Percentiles rank a stretch among this genome's conserved stretches.
phyloP scores from a whole-genome alignment of 495 filamentous ascomycete genomes.

The Hyaloscypha bicolor region DNA sequence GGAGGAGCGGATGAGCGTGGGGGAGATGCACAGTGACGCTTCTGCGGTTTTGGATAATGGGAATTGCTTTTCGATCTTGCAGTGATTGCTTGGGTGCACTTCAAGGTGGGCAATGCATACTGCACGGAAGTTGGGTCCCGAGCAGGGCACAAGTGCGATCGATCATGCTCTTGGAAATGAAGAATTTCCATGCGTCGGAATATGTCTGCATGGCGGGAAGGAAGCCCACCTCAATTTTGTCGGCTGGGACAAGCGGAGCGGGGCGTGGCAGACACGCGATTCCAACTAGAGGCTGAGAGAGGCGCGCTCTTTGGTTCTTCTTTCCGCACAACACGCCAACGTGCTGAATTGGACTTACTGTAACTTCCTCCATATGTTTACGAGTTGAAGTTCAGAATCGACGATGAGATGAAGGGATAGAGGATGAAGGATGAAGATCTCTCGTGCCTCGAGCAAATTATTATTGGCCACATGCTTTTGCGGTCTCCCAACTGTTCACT shows the following conservation, averaged over 20 bases:
- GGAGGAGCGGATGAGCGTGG: neutral
- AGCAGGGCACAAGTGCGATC: neutral
- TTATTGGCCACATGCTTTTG: too few relatives aligned
- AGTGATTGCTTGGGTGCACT: neutral
- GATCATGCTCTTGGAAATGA: neutral
- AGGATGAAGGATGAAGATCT: too few relatives aligned
- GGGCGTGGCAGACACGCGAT: neutral
- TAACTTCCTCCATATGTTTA: too few relatives aligned
- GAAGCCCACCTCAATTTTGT: neutral
- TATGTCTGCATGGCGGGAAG: constrained; percentile 4
- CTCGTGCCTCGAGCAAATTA: too few relatives aligned
- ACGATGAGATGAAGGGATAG: too few relatives aligned
- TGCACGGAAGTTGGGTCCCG: neutral
- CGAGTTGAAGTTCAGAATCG: too few relatives aligned
- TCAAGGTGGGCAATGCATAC: neutral
- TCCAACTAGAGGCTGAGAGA: neutral
- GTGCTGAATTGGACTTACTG: too few relatives aligned
- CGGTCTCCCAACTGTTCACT: too few relatives aligned
- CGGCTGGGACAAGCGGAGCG: neutral
- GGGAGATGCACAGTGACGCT: neutral
- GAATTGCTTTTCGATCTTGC: neutral
- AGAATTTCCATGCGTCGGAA: neutral
- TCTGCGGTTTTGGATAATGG: neutral
- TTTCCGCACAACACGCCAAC: too few relatives aligned
- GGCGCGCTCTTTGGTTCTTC: too few relatives aligned